Conservation (phyloP, 306 rosid species). For the Inga leiocalycina region DNA sequence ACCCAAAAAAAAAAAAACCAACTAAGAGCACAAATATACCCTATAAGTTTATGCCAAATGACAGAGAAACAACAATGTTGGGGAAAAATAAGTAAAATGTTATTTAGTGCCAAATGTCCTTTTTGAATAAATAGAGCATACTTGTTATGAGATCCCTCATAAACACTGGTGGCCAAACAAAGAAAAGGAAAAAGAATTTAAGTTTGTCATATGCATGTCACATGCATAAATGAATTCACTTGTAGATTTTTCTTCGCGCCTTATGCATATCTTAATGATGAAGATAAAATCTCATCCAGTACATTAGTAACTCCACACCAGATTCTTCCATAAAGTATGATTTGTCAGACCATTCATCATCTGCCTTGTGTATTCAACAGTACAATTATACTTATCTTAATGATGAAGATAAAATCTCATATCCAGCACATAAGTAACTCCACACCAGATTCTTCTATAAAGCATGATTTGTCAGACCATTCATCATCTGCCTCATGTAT, state of each 20-base stretch:
- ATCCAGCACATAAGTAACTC: neutral
- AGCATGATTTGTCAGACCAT: neutral
- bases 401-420: neutral
- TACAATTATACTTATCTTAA: neutral
- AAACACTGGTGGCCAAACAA: neutral
- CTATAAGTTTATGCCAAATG: constrained; percentile 12
- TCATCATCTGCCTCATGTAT: neutral
- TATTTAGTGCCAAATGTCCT: constrained; percentile 18
- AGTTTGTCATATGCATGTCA: neutral
- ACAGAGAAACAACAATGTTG: constrained; percentile 5
- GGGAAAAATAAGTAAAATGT: neutral
- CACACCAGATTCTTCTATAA: neutral
- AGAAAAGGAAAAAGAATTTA: neutral
- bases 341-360: neutral
- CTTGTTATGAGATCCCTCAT: neutral
- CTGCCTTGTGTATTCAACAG: neutral
- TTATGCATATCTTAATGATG: neutral
- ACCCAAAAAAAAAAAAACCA: neutral
- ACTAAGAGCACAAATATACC: neutral
- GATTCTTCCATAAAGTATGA: neutral
- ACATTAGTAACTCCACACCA: neutral
- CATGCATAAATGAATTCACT: neutral
- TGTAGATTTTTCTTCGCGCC: neutral
- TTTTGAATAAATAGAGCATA: constrained; percentile 10
- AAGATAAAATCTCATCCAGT: neutral